Evolutionary conservation across 2,329 filamentous ascomycete species (phyloP).

Genomic region (Colletotrichum ledebouriae): DNA sequence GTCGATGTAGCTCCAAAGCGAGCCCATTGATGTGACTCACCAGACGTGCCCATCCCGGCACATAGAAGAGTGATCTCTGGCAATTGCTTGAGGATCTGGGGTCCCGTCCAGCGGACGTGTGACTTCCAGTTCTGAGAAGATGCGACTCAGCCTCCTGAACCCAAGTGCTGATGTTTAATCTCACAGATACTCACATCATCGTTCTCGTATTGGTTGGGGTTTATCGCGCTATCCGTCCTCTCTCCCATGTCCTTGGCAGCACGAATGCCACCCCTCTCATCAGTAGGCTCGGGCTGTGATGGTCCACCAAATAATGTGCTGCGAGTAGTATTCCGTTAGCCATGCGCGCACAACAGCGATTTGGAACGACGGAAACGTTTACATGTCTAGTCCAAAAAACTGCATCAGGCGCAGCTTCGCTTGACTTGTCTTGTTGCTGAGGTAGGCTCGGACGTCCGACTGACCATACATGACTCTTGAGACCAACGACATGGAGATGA

Average conservation of each 20-base stretch:
- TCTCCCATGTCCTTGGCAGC: constrained; percentile 58
- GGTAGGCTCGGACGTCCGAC: constrained; percentile 65
- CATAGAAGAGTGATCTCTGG: constrained; percentile 69
- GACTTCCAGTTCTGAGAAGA: constrained; percentile 62
- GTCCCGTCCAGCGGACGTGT: constrained; percentile 70
- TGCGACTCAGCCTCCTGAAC: not conserved
- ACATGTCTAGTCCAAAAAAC: constrained; percentile 70
- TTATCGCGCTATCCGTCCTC: constrained; percentile 58
- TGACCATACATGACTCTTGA: constrained; percentile 65
- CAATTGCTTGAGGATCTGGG: constrained; percentile 68
- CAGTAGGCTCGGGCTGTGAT: constrained; percentile 67
- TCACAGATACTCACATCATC: constrained; percentile 49
- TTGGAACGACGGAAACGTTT: constrained; percentile 35
- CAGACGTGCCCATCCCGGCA: constrained; percentile 69
- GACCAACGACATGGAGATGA: constrained; percentile 70
- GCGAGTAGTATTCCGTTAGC: not conserved
- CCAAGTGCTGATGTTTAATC: not conserved
- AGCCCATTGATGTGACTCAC: constrained; percentile 47
- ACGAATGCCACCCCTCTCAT: constrained; percentile 66
- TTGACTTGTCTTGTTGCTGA: constrained; percentile 70
- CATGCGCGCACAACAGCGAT: too few relatives aligned
- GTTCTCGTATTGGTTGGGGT: constrained; percentile 71
- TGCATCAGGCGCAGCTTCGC: constrained; percentile 68
- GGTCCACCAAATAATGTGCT: constrained; percentile 70
- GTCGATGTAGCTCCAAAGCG: not conserved